Conservation (phyloP, 2,329 filamentous ascomycete genomes). For the Aureobasidium pullulans region DNA sequence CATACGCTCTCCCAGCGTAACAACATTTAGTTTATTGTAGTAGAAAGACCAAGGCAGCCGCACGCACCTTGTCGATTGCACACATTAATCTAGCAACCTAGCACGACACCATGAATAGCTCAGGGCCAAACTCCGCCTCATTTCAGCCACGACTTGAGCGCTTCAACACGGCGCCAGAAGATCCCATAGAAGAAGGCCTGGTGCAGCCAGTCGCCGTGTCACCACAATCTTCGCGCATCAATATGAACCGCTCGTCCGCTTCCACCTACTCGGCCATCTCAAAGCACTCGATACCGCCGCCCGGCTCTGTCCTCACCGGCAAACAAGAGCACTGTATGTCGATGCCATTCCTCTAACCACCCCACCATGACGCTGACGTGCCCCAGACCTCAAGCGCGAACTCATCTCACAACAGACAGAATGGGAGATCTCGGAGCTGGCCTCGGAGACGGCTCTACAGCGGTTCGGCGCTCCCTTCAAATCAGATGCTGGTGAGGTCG, state of each 20-base stretch:
- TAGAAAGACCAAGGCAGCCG: neutral
- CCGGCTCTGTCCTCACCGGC: conserved; percentile 65
- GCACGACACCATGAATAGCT: neutral
- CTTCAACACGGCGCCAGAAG: conserved; percentile 17
- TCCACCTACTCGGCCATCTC: conserved; percentile 26
- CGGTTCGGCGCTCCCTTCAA: conserved; percentile 93
- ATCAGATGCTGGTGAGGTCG: conserved; percentile 85
- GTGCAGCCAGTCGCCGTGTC: conserved; percentile 9
- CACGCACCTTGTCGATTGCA: neutral
- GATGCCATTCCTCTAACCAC: neutral
- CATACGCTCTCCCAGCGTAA: neutral
- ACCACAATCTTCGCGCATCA: conserved; percentile 8
- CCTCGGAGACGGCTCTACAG: conserved; percentile 87
- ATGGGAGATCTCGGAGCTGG: conserved; percentile 85
- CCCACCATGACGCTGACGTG: neutral
- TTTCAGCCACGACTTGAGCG: conserved; percentile 11
- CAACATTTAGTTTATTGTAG: neutral
- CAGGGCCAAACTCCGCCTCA: neutral
- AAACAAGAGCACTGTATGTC: conserved; percentile 93
- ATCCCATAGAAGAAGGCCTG: conserved; percentile 8
- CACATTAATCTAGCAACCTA: neutral
- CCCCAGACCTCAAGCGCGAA: conserved; percentile 84
- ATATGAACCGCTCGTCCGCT: conserved; percentile 13
- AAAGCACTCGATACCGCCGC: conserved; percentile 41
- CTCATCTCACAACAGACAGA: conserved; percentile 84